phyloP scores from a whole-genome alignment of 2,329 filamentous ascomycete species.

The Beauveria scarabaeidicola region DNA sequence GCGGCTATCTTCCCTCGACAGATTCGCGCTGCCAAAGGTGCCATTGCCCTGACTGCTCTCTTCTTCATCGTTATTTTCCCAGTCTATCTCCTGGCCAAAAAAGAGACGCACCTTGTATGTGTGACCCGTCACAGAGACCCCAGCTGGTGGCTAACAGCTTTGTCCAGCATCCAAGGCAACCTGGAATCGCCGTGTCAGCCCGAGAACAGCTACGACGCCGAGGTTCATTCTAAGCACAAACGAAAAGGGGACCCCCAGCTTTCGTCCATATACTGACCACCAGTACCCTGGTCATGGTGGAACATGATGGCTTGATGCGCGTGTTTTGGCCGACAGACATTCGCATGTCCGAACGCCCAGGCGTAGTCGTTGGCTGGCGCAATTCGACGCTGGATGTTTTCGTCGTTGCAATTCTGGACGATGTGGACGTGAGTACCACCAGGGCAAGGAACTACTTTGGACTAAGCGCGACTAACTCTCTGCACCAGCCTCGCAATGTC shows the following conservation, averaged over 20 bases:
- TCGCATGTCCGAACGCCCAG: constrained; percentile 60
- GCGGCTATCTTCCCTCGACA: constrained; percentile 26
- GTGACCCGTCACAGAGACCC: background rate
- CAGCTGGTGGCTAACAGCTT: constrained; percentile 14
- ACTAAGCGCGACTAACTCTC: constrained; percentile 18
- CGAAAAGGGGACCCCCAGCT: constrained; percentile 15
- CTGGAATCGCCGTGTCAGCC: constrained; percentile 77
- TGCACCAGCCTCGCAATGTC: constrained; percentile 60
- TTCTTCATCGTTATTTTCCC: constrained; percentile 82
- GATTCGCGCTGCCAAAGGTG: constrained; percentile 80
- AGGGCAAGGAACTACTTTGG: background rate
- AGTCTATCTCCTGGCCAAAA: constrained; percentile 70
- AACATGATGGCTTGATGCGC: constrained; percentile 85
- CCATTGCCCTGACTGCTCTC: constrained; percentile 70
- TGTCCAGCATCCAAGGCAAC: constrained; percentile 69
- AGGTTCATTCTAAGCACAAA: constrained; percentile 69
- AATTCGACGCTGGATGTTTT: constrained; percentile 89
- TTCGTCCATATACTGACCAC: background rate
- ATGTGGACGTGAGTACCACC: constrained; percentile 65
- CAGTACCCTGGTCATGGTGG: constrained; percentile 48
- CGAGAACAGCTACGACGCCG: constrained; percentile 89
- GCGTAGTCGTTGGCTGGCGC: constrained; percentile 89
- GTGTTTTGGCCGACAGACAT: constrained; percentile 97
- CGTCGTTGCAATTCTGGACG: constrained; percentile 80
- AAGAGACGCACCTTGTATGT: constrained; percentile 71